Evolutionary conservation across 371 early-diverging fungal genomes (phyloP), one percentile per base, ranked within the genome.

Genomic region (Sporodiniella umbellata): DNA sequence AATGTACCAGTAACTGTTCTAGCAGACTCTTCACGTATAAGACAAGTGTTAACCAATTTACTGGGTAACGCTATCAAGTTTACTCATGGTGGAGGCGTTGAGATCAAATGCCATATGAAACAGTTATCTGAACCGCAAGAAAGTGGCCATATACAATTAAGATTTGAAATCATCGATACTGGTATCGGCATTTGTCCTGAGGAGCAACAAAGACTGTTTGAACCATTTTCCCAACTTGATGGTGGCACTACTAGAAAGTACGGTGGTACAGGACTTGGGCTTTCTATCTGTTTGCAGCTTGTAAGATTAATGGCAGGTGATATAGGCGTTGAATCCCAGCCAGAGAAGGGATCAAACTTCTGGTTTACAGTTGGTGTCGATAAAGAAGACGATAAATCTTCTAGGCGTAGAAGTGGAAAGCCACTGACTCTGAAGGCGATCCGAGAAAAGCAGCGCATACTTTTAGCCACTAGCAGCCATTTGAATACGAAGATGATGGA

Each of bases 1-100:
- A 53, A 73, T 18, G 80, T 80, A 0, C 83, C 83, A 21, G 49
- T 58, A 11, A 72, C 68, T 0, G 49, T 75, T 0, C 45, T 62
- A 7, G 66, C 70, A 4, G 76, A 75, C 31, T 67, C 72, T 0
- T 72, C 76, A 31, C 65, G 76, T 14, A 14, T 75, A n/a, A 62
- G 76, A 14, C 76, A 75, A 26, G 65, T 75, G 3, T 42, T 75
- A 35, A 69, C 72, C 11, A 75, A 75, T 19, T 49, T 75, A 11
- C 60, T 82, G 38, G 81, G 84, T 28, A 85, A 85, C 40, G 84
- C 86, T 2, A 78, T 85, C 56, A 85, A 85, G 57, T 85, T 85
- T 26, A 85, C 86, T 1, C 76, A 80, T 37, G 58, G 78, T 19
- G 85, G 83, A 3, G 68, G 72, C 22, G 76, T 84, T 8, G 69